Base-by-base conservation (phyloP, 2,329 filamentous ascomycete genomes). In the Cladosporium sp. region DNA sequence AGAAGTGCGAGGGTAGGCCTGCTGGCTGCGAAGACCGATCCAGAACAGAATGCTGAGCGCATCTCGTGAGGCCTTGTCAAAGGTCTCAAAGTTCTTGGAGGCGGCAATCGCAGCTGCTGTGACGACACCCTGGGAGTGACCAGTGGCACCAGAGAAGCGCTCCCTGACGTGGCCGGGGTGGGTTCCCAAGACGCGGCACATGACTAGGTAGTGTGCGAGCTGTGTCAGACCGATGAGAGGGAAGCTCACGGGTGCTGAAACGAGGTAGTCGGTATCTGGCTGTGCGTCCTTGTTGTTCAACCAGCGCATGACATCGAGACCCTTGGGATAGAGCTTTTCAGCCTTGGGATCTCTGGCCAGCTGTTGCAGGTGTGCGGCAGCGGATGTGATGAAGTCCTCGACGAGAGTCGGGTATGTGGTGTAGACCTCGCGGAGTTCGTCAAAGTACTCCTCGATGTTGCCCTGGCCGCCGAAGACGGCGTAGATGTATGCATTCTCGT, bases 401-500 rank as follows among this genome's bases (percentile, higher is more conserved):
- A 97, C 85, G 65, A 99, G 95, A 25, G 89, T 89, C 12, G 90
- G 88, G 76, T 99, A 99, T 59, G 92, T 96, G 67, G 81, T 86
- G 78, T 93, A 93, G 58, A 97, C 84, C 73, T 96, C 89, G 57
- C 94, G 87, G 61, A 99, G 83, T 78, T 99, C 94, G 66, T 99
- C 93, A 69, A 99, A 99, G 77, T 99, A 99, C 77, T 99, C 95
- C 76, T 99, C 93, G 63, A 99, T 97, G 75, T 99, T 99, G 67
- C 94, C 94, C 74, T 99, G 94, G 6, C 94, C 94, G 60, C 94
- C 94, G 65, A 97, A 96, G 61, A 99, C 91, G 64, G 87, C 92
- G 78, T 96, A 99, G 60, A 99, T 84, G 66, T 85, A 87, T 56
- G 92, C 92, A 57, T 87, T 86, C 61, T 85, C 87, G 62, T 97